Base-by-base conservation (phyloP, 108 stramenopile genomes). In the Cyclotella sp. region DNA sequence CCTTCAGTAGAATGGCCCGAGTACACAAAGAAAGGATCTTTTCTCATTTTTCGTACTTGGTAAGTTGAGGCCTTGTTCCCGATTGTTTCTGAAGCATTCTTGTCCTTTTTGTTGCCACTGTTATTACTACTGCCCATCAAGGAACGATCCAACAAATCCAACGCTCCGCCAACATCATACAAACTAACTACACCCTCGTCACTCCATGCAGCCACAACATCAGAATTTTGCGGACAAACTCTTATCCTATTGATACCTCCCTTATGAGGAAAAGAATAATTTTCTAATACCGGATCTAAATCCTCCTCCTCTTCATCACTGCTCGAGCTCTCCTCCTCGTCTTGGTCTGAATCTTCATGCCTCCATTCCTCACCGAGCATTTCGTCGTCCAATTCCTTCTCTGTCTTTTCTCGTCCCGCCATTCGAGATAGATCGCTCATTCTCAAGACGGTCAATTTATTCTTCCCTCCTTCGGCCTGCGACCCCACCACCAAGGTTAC, bases 181-280 rank as follows among this genome's bases (percentile, higher is more conserved):
- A 99, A 40, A 73, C 97, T 90, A 51, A 98, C 97, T 16, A 71
- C 78, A 9, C 96, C 95, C 9, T 70, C 79, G 47, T 98, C 98
- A 63, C 95, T 84, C 97, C 95, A 97, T 6, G 93, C 91, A n/a
- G 97, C 95, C 22, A 99, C 97, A 67, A 99, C 83, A 57, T 89
- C 78, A 14, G 83, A 47, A 51, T 83, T 78, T 72, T 98, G 97
- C 15, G 98, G 98, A 96, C 98, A 98, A 30, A 83, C 84, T 24
- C 98, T 82, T 7, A 99, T 65, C 74, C 99, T 92, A 84, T 98
- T 98, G 52, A 98, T 94, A n/a, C 96, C 96, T 49, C 98, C 99
- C 34, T 79, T 41, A 73, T 97, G 96, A 19, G 80, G 80, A 34
- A 97, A 67, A n/a, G 75, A 75, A 59, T 82, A 89, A 75, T 96